Conservation (phyloP, 2,329 filamentous ascomycete genomes). For the Arthrinium puccinioides region DNA sequence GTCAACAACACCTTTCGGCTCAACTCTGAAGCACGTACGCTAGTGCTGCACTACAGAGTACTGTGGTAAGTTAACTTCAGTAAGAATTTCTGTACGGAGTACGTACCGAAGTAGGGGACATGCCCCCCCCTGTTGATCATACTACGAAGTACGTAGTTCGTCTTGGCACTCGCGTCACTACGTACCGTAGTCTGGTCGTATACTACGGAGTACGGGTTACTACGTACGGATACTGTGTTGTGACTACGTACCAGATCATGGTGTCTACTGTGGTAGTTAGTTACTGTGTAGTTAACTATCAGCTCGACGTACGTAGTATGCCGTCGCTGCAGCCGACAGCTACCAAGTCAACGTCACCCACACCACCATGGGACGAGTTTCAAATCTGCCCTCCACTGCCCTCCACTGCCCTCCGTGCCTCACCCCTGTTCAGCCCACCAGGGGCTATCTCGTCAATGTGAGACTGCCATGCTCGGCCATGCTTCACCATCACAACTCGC, state of each 20-base stretch:
- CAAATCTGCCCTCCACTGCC: background rate
- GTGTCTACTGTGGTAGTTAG: background rate
- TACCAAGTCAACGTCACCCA: background rate
- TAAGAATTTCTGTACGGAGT: too few relatives aligned
- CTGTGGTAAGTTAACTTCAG: too few relatives aligned
- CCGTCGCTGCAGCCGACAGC: background rate
- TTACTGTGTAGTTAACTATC: background rate
- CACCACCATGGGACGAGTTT: conserved; percentile 1
- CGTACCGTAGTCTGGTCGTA: background rate
- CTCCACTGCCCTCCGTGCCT: background rate
- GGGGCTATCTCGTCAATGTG: background rate
- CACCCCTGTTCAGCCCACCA: background rate
- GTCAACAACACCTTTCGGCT: too few relatives aligned
- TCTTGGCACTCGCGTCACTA: background rate
- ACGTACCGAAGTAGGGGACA: too few relatives aligned
- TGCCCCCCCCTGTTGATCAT: too few relatives aligned
- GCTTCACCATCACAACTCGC: background rate
- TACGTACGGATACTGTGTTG: background rate
- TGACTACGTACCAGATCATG: background rate
- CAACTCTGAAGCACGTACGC: too few relatives aligned
- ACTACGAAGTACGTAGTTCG: background rate
- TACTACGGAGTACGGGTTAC: background rate
- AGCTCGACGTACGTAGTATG: too few relatives aligned
- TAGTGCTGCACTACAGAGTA: too few relatives aligned
- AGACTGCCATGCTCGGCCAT: background rate